Evolutionary conservation across 179 eudicot genomes (phyloP), one percentile per base, ranked within the genome.

Genomic region (Drosera spatulata): DNA sequence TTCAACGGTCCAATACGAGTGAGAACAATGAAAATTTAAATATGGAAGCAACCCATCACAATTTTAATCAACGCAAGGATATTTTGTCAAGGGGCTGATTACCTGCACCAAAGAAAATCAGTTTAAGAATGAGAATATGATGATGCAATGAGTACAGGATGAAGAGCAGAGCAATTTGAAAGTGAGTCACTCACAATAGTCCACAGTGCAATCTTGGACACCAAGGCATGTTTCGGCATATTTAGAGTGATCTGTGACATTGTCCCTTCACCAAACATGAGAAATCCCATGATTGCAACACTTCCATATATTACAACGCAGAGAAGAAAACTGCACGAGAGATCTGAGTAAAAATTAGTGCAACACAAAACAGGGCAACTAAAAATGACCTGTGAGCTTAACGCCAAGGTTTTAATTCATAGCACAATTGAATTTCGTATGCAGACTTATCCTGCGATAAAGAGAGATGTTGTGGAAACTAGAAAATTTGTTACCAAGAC

Each of bases 21-120:
- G 39, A 10, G 53, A 14, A 10, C 12, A 8, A 62, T 39, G 10
- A 50, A 10, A 46, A 10, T 50, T 50, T 50, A 7, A 10, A 4
- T 10, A 6, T 6, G 13, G 10, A 50, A 50, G 53, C 33, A 22
- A 22, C 33, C 33, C 33, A 22, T 50, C 46, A 40, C 2, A 8
- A n/a, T n/a, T 57, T 39, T 60, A 53, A 52, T 54, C 44, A 56
- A 14, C 5, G 43, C 41, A 11, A 83, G 94, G 94, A 83, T 85
- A 90, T 85, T 90, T 90, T 13, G 97, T 83, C 55, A 87, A 73
- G 52, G 97, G 97, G 72, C 81, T 88, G 79, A 91, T 74, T 67
- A 91, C 94, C 97, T 91, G 88, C 58, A 76, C 39, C 61, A 41
- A 59, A 33, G 68, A 48, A 43, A 48, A 42, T 39, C 10, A 37